Base-by-base conservation (phyloP, 2,329 filamentous ascomycete species). In the Podosphaera xanthii region DNA sequence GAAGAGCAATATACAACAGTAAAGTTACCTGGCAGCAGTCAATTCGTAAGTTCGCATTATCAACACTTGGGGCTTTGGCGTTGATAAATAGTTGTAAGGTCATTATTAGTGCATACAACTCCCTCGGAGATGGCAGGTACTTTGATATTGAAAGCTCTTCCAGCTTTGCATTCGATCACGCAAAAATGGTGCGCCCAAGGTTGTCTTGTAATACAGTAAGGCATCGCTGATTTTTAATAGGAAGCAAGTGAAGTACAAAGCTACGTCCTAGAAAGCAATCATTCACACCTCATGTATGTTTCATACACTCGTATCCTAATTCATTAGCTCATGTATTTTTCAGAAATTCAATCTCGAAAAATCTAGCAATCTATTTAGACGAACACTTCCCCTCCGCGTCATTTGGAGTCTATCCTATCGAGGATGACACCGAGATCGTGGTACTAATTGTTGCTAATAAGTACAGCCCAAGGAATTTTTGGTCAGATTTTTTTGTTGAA, bases 401-500 rank as follows among this genome's bases (percentile, higher is more conserved):
- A 10, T 84, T 85, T 65, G 88, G 90, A 64, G 87, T 87, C 56
- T 96, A 87, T 70, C 87, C 91, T 9, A 82, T 81, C 65, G 80
- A 87, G 65, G 76, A 84, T 63, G 86, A 91, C 70, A 79, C 80
- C 35, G 81, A 83, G 66, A 72, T 97, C 61, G 87, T 89, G 55
- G 76, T 96, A 63, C 72, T 94, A 59, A 81, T 95, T 57, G 90
- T 95, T 56, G 87, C 90, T 60, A 96, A 92, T 76, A 96, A 96
- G 72, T 97, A 97, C 76, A 94, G 87, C 67, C 92, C 94, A 6
- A 88, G 90, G 70, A 98, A 98, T 77, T 98, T 89, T 77, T 97
- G 92, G 89, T 89, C 74, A 49, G 44, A 7, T 31, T 44, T 56
- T 38, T 4, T 40, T 40, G 10, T 6, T 10, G 10, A 40, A 40